Evolutionary conservation across 495 filamentous ascomycete genomes (phyloP), one percentile per base, ranked within the genome.

Genomic region (Penicillium soppii): DNA sequence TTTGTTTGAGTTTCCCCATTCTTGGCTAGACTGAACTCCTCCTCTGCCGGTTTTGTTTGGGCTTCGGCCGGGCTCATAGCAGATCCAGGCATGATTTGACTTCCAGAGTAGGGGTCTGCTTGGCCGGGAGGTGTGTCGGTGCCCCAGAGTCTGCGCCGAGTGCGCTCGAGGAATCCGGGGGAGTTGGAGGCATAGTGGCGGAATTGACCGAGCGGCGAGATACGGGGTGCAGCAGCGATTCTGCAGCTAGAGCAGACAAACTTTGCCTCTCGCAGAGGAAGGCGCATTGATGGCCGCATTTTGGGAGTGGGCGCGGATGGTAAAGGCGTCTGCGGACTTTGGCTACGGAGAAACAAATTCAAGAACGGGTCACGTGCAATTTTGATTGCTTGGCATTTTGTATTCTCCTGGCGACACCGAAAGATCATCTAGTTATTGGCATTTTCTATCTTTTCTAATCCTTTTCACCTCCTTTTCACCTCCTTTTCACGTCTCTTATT

Each of bases 121-220:
- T 69, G 45, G 16, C 80, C 81, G 4, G 79, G 79, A 5, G 80
- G 77, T 20, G 72, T 74, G 20, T 82, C 75, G 8, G 78, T 75
- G 17, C 78, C 78, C 80, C 80, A 83, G 50, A 85, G 69, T 62
- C 70, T 76, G 46, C 68, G 63, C 32, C 78, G 76, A 43, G 83
- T 61, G 25, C 70, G 69, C 26, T 82, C 78, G 42, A 77, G 74
- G 43, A 79, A 56, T 43, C 74, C 62, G 36, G 63, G 60, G 38
- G 57, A 56, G 52, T 63, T 60, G 62, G 69, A 72, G 43, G 71
- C 70, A 60, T 74, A 54, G 57, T 61, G 69, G 57, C 71, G 70
- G 66, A 67, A 63, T 68, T 73, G 72, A 53, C 70, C 52, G 17
- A 72, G 53, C 20, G 72, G 65, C 7, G 73, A 73, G 35, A 58